phyloP scores from a whole-genome alignment of 2,329 filamentous ascomycete species.

The Colletotrichum eleusines region DNA sequence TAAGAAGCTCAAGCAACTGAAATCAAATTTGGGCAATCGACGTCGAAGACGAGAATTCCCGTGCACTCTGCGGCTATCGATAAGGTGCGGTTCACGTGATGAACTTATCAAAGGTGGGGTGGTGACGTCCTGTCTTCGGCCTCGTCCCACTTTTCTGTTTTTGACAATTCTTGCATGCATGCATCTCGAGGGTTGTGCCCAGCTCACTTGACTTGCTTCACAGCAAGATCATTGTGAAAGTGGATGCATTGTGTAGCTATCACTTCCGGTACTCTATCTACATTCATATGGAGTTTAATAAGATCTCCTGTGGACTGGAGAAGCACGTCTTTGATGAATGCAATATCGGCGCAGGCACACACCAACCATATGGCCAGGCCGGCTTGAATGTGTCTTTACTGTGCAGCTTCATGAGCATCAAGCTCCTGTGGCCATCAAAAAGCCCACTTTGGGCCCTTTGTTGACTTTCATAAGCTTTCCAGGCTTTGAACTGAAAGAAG shows the following conservation, averaged over 20 bases:
- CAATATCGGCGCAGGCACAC: not conserved
- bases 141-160: not conserved
- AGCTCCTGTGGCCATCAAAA: conserved; percentile 31
- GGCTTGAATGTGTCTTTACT: not conserved
- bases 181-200: not conserved
- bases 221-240: not conserved
- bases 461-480: no score
- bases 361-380: not conserved
- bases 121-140: conserved; percentile 11
- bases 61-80: conserved; percentile 29
- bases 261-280: not conserved
- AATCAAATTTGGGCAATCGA: conserved; percentile 31
- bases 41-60: conserved; percentile 30
- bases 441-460: no score
- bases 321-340: not conserved
- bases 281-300: not conserved
- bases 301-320: not conserved
- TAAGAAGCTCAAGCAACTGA: conserved; percentile 20
- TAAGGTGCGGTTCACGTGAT: conserved; percentile 29
- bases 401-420: no score
- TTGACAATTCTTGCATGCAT: not conserved
- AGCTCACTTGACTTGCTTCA: not conserved
- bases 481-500: no score
- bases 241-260: no score
- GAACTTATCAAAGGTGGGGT: not conserved